phyloP scores from a whole-genome alignment of 148 eudicot genomes.

The Rheum nobile region DNA sequence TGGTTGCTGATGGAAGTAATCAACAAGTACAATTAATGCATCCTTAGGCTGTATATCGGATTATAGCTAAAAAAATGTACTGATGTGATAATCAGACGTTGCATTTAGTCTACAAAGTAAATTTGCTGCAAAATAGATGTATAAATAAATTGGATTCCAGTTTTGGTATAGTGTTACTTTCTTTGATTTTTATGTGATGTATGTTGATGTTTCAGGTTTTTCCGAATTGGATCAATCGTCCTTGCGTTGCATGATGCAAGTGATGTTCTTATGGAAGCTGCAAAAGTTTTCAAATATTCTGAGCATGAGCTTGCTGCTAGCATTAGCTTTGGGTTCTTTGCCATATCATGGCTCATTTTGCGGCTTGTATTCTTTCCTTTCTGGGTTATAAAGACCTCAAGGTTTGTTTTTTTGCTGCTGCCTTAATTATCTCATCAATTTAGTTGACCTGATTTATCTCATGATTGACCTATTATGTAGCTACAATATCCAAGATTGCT shows the following conservation, averaged over 20 bases:
- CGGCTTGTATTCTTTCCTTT: conserved; percentile 86
- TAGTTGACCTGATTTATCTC: background rate
- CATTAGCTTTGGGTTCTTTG: conserved; percentile 66
- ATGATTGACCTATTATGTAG: conserved; percentile 27
- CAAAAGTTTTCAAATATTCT: conserved; percentile 85
- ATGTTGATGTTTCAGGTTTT: conserved; percentile 40
- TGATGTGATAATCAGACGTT: background rate
- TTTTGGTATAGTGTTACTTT: background rate
- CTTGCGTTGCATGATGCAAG: conserved; percentile 95
- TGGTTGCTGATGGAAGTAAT: background rate
- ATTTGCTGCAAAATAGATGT: background rate
- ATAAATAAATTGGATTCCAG: background rate
- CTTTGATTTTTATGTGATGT: background rate
- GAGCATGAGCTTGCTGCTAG: conserved; percentile 91
- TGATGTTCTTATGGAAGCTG: conserved; percentile 91
- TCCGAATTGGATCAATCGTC: conserved; percentile 65
- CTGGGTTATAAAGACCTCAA: conserved; percentile 66
- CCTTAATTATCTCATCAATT: background rate
- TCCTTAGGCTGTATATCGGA: background rate
- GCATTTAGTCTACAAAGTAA: background rate
- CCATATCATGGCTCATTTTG: conserved; percentile 80
- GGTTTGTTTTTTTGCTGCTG: conserved; percentile 32
- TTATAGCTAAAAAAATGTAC: background rate
- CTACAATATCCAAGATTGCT: conserved; percentile 27
- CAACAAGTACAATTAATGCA: background rate